Base-by-base conservation (phyloP, 331 rosid species). In the Ulmus americana region DNA sequence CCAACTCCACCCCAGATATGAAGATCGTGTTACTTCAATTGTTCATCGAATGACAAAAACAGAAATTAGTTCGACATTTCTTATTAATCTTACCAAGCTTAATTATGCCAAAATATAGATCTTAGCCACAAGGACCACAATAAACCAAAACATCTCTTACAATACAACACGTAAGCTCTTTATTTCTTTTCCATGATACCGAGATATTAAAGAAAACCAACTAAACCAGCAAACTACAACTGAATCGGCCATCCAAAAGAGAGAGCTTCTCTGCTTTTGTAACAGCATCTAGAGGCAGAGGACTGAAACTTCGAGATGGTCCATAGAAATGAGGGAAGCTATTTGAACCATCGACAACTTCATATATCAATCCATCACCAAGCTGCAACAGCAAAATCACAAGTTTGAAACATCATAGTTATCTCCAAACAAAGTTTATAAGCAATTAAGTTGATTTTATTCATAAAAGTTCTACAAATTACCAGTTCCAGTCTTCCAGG, bases 251-350 rank as follows among this genome's bases (percentile, higher is more conserved):
- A 65, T 75, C 86, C 5, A 81, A 74, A 48, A 70, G 72, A 60
- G 69, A 58, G 16, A 92, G 69, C 79, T 85, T 85, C 82, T 88
- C 96, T 1, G 91, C 85, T 72, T 85, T 83, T 51, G 79, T 77
- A 10, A 89, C 94, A 1, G 46, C 86, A 43, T 80, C 86, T 11
- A 82, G 80, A 61, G 80, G 74, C 56, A 92, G 86, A 67, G 96
- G 90, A 48, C 74, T 54, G 73, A 84, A 89, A 70, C 89, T 92
- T 62, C 91, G 58, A 39, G 95, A 82, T 13, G 95, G 89, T n/a
- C 98, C 95, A 50, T 88, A 92, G 73, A 80, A 86, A 82, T 88
- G 96, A 68, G 94, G 98, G 69, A 88, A 92, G 76, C 83, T 81
- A 55, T 85, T 77, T 67, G 82, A 63, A 61, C 79, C 95, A 48